Conservation (phyloP, 371 early-diverging fungal genomes). For the Mucor racemosus region DNA sequence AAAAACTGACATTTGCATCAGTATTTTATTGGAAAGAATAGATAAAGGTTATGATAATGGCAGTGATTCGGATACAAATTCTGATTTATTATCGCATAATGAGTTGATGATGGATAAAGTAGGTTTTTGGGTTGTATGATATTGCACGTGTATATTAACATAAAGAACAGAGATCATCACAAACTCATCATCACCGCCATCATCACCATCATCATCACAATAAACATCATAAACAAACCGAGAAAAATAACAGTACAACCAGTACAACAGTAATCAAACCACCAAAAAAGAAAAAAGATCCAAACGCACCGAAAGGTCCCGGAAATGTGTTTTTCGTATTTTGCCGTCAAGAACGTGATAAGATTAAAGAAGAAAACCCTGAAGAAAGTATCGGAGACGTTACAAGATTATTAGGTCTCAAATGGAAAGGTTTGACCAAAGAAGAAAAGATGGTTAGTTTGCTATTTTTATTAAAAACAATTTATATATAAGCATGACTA, state of each 20-base stretch:
- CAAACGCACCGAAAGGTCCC: slow-evolving; percentile 71
- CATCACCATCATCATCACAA: not conserved
- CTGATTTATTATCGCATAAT: slow-evolving; percentile 22
- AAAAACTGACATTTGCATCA: not conserved
- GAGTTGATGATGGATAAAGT: slow-evolving; percentile 20
- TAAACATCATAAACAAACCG: slow-evolving; percentile 1
- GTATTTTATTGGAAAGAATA: slow-evolving; percentile 39
- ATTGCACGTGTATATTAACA: no score
- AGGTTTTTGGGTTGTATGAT: not conserved
- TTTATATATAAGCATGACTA: not conserved
- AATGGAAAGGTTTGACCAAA: slow-evolving; percentile 55
- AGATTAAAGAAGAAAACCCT: slow-evolving; percentile 62
- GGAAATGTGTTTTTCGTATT: slow-evolving; percentile 71
- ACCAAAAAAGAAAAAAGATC: slow-evolving; percentile 58
- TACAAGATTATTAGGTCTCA: slow-evolving; percentile 52
- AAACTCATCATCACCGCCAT: not conserved
- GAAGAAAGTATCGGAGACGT: slow-evolving; percentile 56
- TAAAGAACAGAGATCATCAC: no score
- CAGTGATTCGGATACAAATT: slow-evolving; percentile 31
- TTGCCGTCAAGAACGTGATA: slow-evolving; percentile 61
- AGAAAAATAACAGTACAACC: not conserved
- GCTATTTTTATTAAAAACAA: no score
- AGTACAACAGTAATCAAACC: slow-evolving; percentile 26
- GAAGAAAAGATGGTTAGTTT: slow-evolving; percentile 59
- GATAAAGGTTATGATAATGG: slow-evolving; percentile 21